Conservation (phyloP, 768 basidiomycete genomes). For the Russula virescens region DNA sequence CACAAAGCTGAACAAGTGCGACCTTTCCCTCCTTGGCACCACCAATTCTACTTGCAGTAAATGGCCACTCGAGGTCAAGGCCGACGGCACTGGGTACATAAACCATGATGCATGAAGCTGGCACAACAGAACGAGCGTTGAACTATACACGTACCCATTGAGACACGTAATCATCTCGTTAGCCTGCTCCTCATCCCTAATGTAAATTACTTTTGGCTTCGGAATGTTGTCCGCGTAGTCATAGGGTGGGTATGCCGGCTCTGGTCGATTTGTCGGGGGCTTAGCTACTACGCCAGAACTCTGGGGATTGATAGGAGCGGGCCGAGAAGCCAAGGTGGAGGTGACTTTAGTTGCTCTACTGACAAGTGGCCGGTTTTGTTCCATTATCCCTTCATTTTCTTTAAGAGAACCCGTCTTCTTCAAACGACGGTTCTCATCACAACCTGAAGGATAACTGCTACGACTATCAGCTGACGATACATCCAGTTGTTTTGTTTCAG, state of each 20-base stretch:
- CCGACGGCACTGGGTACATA: constrained; percentile 39
- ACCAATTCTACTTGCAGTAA: constrained; percentile 31
- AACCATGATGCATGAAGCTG: neutral
- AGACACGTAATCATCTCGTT: constrained; percentile 36
- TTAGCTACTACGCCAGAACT: neutral
- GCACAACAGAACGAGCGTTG: neutral
- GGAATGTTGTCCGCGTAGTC: constrained; percentile 35
- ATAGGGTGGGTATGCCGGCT: constrained; percentile 30
- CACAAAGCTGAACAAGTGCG: constrained; percentile 44
- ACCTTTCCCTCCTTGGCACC: constrained; percentile 31
- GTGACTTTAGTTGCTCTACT: neutral
- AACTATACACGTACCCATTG: constrained; percentile 32
- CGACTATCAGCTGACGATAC: neutral
- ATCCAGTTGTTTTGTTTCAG: neutral
- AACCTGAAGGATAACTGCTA: neutral
- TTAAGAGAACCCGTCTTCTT: constrained; percentile 6
- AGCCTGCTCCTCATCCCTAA: constrained; percentile 37
- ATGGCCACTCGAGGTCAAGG: constrained; percentile 49
- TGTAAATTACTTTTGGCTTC: constrained; percentile 36
- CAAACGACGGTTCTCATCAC: neutral
- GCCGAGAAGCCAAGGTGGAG: neutral
- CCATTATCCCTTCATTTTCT: neutral
- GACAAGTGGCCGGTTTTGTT: neutral
- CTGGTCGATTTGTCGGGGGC: neutral
- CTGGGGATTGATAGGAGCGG: neutral